Conservation (phyloP, 441 rosid genomes). For the Corymbia citriodora region DNA sequence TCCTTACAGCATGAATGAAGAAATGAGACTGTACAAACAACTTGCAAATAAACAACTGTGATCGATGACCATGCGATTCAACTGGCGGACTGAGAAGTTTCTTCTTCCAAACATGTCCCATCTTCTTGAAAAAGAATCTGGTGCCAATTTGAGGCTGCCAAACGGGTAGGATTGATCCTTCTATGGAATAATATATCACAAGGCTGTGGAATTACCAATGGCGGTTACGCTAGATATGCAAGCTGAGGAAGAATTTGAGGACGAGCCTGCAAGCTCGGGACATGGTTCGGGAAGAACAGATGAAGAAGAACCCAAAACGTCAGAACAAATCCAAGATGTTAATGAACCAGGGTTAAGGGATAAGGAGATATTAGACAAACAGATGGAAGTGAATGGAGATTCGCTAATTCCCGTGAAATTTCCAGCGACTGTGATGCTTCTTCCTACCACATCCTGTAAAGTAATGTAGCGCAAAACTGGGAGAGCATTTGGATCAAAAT, state of each 20-base stretch:
- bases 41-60: slow-evolving; percentile 26
- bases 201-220: slow-evolving; percentile 24
- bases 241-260: slow-evolving; percentile 23
- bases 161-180: slow-evolving; percentile 14
- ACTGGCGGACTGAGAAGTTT: slow-evolving; percentile 16
- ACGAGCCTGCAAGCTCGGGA: slow-evolving; percentile 32
- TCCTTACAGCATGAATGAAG: slow-evolving; percentile 82
- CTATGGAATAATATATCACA: slow-evolving; percentile 23
- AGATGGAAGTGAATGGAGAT: slow-evolving; percentile 63
- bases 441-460: slow-evolving; percentile 47
- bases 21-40: slow-evolving; percentile 79
- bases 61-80: slow-evolving; percentile 2
- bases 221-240: slow-evolving; percentile 21
- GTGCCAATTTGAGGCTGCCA: slow-evolving; percentile 17
- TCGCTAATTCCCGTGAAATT: slow-evolving; percentile 60
- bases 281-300: slow-evolving; percentile 69
- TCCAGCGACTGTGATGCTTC: slow-evolving; percentile 47
- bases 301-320: slow-evolving; percentile 59
- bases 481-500: slow-evolving; percentile 58
- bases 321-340: slow-evolving; percentile 55
- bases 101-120: slow-evolving; percentile 23
- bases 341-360: slow-evolving; percentile 23
- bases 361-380: slow-evolving; percentile 53
- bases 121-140: slow-evolving; percentile 51
- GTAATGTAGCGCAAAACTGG: slow-evolving; percentile 43